Evolutionary conservation across 129 eudicot genomes (phyloP).

Genomic region (Artemisia argyi): DNA sequence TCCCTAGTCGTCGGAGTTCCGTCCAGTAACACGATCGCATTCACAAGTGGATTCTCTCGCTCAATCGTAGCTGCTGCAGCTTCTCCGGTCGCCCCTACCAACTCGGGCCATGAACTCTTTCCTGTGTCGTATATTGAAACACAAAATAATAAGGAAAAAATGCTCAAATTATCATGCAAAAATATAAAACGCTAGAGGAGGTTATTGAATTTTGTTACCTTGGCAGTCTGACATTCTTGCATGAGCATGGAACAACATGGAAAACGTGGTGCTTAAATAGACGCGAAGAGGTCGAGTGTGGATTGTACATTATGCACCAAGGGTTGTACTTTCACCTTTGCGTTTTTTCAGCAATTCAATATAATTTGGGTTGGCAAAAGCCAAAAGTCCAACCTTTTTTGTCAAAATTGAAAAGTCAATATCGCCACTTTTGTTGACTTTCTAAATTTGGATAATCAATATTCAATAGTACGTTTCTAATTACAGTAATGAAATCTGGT

Average conservation of each 20-base stretch:
- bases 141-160: background rate
- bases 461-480: background rate
- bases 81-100: slow-evolving; percentile 40
- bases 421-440: slow-evolving; percentile 2
- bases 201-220: slow-evolving; percentile 13
- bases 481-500: no score
- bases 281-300: background rate
- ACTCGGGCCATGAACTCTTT: slow-evolving; percentile 58
- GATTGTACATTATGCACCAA: no score
- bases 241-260: slow-evolving; percentile 11
- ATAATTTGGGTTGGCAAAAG: no score
- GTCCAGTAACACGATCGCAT: slow-evolving; percentile 48
- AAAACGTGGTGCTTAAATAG: slow-evolving; percentile 16
- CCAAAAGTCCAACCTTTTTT: background rate
- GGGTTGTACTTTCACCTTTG: no score
- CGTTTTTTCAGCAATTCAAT: no score
- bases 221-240: slow-evolving; percentile 21
- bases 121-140: slow-evolving; percentile 23
- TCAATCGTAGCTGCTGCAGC: slow-evolving; percentile 41
- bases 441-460: background rate
- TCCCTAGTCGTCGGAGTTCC: slow-evolving; percentile 37
- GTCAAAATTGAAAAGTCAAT: background rate
- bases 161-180: no score
- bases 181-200: no score
- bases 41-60: slow-evolving; percentile 43